Base-by-base conservation (phyloP, 768 basidiomycete species). In the Pleurotus tuber-regium region DNA sequence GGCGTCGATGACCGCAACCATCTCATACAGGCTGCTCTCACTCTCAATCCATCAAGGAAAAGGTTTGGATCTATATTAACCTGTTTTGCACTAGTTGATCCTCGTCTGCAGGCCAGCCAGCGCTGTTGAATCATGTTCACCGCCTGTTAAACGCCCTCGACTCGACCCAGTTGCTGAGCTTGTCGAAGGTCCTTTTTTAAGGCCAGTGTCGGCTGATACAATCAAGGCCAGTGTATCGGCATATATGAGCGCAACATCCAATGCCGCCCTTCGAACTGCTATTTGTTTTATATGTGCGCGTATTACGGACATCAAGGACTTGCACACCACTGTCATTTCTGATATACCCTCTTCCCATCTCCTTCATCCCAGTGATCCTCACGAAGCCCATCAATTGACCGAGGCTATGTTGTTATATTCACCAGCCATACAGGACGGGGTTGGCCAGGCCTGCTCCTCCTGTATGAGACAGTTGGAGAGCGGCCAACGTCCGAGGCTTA, bases 401-500 rank as follows among this genome's bases (percentile, higher is more conserved):
- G 7, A 41, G 12, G 18, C n/a, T 3, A 41, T 18, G 40, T 12
- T 41, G 4, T 21, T 41, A 4, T 36, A 36, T 18, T 14, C n/a
- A 21, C n/a, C n/a, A 2, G 40, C 10, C 4, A 24, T 18, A 16
- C n/a, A 41, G 1, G 29, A 2, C 7, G 35, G 10, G 4, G 18
- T 5, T 8, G 33, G 24, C 7, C 21, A 51, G 10, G n/a, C 58
- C 0, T 64, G 61, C 25, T 0, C 40, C 0, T 31, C 58, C n/a
- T 63, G 60, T 46, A 11, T 26, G 4, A 0, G 4, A 1, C 19
- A 44, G 10, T 42, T 64, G 12, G 2, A 14, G 5, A 28, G 29
- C 24, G 40, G 49, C 21, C 9, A 38, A 11, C 46, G 29, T 1
- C 68, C 68, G 0, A 26, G 24, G 5, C 50, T 66, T 1, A 51